phyloP scores from a whole-genome alignment of 257 asterid genomes.

The Jacaranda copaia region DNA sequence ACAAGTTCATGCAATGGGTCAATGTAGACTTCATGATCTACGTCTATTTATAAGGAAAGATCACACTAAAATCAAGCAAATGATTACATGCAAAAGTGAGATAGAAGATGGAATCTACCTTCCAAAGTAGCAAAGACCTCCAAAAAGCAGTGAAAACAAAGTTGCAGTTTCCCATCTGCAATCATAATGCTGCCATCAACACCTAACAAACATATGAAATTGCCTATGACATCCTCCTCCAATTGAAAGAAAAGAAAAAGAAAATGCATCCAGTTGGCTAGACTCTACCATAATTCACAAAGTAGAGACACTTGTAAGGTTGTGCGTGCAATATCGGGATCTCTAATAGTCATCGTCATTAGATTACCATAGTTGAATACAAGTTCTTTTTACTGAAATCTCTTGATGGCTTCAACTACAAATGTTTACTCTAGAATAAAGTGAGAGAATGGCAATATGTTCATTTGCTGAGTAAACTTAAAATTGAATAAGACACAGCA shows the following conservation, averaged over 20 bases:
- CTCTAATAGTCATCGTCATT: too few relatives aligned
- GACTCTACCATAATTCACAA: too few relatives aligned
- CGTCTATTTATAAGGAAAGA: too few relatives aligned
- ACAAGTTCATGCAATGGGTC: too few relatives aligned
- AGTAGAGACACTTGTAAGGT: too few relatives aligned
- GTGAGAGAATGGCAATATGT: background rate
- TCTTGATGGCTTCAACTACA: background rate
- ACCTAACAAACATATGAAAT: conserved; percentile 63
- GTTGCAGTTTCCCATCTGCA: conserved; percentile 98
- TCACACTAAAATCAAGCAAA: too few relatives aligned
- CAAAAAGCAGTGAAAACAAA: conserved; percentile 76
- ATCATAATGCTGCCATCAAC: conserved; percentile 80
- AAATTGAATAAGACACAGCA: conserved; percentile 7
- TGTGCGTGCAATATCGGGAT: too few relatives aligned
- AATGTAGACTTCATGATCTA: too few relatives aligned
- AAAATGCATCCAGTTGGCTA: too few relatives aligned
- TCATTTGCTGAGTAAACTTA: conserved; percentile 11
- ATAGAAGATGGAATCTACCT: conserved; percentile 49
- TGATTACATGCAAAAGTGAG: too few relatives aligned
- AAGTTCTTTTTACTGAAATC: conserved; percentile 3
- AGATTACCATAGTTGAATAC: too few relatives aligned
- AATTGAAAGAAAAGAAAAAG: conserved; percentile 6
- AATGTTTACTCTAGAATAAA: conserved; percentile 12
- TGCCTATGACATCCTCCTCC: conserved; percentile 45
- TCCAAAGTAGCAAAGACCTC: conserved; percentile 90